Evolutionary conservation across 768 basidiomycete genomes (phyloP).

Genomic region (Boletellus ananas): DNA sequence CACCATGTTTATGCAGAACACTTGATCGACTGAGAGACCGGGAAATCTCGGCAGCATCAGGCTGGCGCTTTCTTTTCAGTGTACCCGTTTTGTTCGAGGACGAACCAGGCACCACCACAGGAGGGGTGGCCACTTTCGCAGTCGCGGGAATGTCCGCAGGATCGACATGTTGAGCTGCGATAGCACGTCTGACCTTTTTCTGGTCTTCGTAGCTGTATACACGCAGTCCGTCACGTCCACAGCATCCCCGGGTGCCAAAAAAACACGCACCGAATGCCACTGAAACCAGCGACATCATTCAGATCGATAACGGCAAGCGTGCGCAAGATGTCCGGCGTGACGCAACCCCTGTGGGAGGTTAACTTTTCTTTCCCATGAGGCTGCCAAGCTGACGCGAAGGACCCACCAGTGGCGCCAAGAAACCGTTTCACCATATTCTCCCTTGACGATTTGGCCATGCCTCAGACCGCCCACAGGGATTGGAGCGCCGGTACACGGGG

Average conservation of each 20-base stretch:
- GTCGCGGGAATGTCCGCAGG: slow-evolving; percentile 52
- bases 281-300: slow-evolving; percentile 48
- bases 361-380: slow-evolving; percentile 10
- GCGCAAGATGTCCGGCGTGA: slow-evolving; percentile 53
- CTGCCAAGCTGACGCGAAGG: slow-evolving; percentile 5
- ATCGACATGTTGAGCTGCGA: slow-evolving; percentile 52
- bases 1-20: slow-evolving; percentile 15
- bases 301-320: slow-evolving; percentile 44
- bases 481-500: slow-evolving; percentile 51
- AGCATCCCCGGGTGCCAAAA: neutral
- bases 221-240: neutral
- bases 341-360: slow-evolving; percentile 57
- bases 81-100: slow-evolving; percentile 10
- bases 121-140: slow-evolving; percentile 28
- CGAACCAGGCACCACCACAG: slow-evolving; percentile 1
- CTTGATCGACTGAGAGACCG: slow-evolving; percentile 10
- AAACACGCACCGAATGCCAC: slow-evolving; percentile 43
- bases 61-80: slow-evolving; percentile 45
- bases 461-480: slow-evolving; percentile 58
- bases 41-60: slow-evolving; percentile 18
- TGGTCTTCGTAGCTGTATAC: slow-evolving; percentile 53
- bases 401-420: slow-evolving; percentile 76
- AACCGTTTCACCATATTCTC: slow-evolving; percentile 56
- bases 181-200: slow-evolving; percentile 55
- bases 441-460: slow-evolving; percentile 52